Conservation (phyloP, 2,329 filamentous ascomycete genomes). For the Beauveria sp. region DNA sequence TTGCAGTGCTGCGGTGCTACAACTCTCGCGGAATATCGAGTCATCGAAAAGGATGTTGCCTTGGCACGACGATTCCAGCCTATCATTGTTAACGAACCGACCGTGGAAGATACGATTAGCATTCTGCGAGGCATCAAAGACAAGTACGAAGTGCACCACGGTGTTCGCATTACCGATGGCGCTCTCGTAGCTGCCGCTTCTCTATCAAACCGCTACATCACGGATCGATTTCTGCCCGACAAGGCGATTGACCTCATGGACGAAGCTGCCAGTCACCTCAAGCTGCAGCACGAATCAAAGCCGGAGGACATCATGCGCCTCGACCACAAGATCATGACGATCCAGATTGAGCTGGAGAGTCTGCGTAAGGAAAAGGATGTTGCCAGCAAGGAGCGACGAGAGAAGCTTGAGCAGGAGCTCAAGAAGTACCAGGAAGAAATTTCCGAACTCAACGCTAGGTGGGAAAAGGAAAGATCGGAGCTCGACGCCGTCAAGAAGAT, state of each 20-base stretch:
- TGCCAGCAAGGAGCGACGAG: constrained; percentile 76
- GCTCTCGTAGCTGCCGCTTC: constrained; percentile 87
- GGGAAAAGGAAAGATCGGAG: constrained; percentile 83
- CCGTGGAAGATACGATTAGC: constrained; percentile 86
- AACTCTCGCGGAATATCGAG: constrained; percentile 82
- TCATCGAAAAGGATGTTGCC: constrained; percentile 93
- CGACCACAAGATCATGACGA: constrained; percentile 92
- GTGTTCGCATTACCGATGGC: constrained; percentile 87
- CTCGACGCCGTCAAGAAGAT: constrained; percentile 81
- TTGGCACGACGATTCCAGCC: constrained; percentile 90
- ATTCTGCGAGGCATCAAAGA: constrained; percentile 96
- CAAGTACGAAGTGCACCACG: constrained; percentile 94
- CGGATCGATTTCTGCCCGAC: constrained; percentile 89
- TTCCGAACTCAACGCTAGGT: constrained; percentile 66
- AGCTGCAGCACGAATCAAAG: constrained; percentile 93
- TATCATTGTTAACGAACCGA: constrained; percentile 86
- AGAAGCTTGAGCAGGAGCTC: constrained; percentile 73
- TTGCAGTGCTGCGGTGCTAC: constrained; percentile 94
- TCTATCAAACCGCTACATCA: constrained; percentile 93
- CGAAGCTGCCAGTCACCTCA: constrained; percentile 82
- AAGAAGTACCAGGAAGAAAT: constrained; percentile 72
- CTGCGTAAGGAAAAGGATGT: constrained; percentile 90
- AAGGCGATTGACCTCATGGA: constrained; percentile 97
- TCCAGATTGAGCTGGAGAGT: constrained; percentile 94
- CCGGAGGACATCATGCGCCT: constrained; percentile 89